These are phyloP conservation scores for Aureobasidium sp. DNA, from an alignment of 2,329 filamentous ascomycete species.

Conservation along the genomic window DNA sequence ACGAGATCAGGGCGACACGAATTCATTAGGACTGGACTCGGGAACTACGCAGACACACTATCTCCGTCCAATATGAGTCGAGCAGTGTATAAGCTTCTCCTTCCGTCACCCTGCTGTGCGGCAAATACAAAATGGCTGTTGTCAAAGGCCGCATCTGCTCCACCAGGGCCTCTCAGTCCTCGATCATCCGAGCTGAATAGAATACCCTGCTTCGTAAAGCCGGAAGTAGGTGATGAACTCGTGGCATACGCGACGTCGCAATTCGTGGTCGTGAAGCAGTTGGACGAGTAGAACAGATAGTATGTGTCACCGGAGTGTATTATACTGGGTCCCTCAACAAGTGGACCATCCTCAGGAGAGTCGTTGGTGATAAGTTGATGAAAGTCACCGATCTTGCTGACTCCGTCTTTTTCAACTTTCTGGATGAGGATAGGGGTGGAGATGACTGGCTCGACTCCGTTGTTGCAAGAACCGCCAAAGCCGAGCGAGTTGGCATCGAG, in stretches of 20 bases:
- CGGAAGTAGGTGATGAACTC: slow-evolving; percentile 17
- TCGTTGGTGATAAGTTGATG: too few species aligned
- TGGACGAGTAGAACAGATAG: slow-evolving; percentile 34
- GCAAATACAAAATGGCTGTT: slow-evolving; percentile 28
- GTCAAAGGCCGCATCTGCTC: slow-evolving; percentile 25
- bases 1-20: too few species aligned
- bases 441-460: slow-evolving; percentile 32
- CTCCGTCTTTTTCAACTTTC: slow-evolving; percentile 34
- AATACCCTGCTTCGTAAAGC: slow-evolving; percentile 23
- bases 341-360: slow-evolving; percentile 32
- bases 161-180: slow-evolving; percentile 28
- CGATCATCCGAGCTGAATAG: slow-evolving; percentile 20
- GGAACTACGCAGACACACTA: too few species aligned
- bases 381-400: too few species aligned
- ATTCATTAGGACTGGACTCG: too few species aligned
- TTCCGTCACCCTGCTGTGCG: slow-evolving; percentile 27
- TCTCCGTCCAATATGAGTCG: too few species aligned
- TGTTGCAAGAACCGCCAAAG: slow-evolving; percentile 31
- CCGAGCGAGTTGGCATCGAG: slow-evolving; percentile 35
- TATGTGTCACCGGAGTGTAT: slow-evolving; percentile 30
- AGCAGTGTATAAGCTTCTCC: slow-evolving; percentile 26
- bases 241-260: slow-evolving; percentile 33
- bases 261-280: slow-evolving; percentile 31
- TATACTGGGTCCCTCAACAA: slow-evolving; percentile 33
- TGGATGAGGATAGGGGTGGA: slow-evolving; percentile 37